These are phyloP conservation scores for Botrytis fabae DNA, from an alignment of 2,329 filamentous ascomycete species.

Conservation along the genomic window DNA sequence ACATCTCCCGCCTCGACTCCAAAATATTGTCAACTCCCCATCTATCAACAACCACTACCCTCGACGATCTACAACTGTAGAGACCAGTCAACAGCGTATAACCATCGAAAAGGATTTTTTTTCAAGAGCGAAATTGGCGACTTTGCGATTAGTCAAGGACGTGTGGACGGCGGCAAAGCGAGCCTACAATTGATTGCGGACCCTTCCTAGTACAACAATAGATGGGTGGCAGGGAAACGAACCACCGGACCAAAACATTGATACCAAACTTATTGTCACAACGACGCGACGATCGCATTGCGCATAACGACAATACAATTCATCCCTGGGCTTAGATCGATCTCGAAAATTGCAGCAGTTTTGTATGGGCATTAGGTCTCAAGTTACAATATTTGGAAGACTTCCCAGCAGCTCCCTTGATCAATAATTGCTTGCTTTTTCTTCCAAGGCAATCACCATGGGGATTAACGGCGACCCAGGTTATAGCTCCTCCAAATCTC, in stretches of 20 bases:
- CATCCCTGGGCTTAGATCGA: not conserved
- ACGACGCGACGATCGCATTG: constrained; percentile 23
- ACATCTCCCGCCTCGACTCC: constrained; percentile 22
- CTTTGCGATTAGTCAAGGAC: not conserved
- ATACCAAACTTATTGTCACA: constrained; percentile 10
- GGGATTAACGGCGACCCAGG: constrained; percentile 33
- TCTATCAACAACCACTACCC: constrained; percentile 13
- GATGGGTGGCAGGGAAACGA: constrained; percentile 22
- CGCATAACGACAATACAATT: constrained; percentile 5
- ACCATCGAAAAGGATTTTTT: not conserved
- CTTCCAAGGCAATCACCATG: constrained; percentile 31
- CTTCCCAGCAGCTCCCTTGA: constrained; percentile 7
- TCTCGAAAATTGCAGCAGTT: constrained; percentile 7
- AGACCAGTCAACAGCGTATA: constrained; percentile 13
- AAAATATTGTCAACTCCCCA: constrained; percentile 19
- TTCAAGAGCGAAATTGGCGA: not conserved
- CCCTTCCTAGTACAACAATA: not conserved
- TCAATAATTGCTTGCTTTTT: constrained; percentile 15
- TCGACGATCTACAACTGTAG: constrained; percentile 14
- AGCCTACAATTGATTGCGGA: constrained; percentile 21
- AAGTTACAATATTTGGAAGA: not conserved
- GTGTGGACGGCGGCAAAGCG: constrained; percentile 12
- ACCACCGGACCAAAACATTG: constrained; percentile 17
- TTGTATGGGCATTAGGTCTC: constrained; percentile 3
- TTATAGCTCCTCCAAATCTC: constrained; percentile 31